phyloP scores from a whole-genome alignment of 176 grass and related monocot species.

The Luzula sylvatica region DNA sequence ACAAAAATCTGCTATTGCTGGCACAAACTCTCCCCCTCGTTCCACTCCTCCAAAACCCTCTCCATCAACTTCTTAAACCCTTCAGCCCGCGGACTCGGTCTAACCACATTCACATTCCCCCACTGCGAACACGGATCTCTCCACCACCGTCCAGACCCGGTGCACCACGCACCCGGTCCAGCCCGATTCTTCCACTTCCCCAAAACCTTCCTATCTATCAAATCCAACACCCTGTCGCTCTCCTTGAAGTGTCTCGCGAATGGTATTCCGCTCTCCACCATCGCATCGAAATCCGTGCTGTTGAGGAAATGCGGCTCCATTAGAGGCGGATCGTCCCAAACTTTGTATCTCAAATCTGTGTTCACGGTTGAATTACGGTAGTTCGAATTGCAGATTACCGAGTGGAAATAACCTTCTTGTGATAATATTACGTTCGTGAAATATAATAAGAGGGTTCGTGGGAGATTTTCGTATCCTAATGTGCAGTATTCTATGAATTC shows the following conservation, averaged over 20 bases:
- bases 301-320: conserved; percentile 79
- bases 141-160: conserved; percentile 55
- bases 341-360: conserved; percentile 53
- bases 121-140: conserved; percentile 81
- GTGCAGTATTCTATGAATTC: conserved; percentile 72
- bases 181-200: conserved; percentile 32
- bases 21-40: conserved; percentile 45
- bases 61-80: conserved; percentile 51
- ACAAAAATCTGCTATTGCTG: conserved; percentile 63
- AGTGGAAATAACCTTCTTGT: conserved; percentile 91
- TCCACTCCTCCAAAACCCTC: conserved; percentile 48
- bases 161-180: conserved; percentile 85
- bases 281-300: conserved; percentile 44
- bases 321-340: conserved; percentile 68
- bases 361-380: conserved; percentile 69
- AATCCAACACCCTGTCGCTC: conserved; percentile 48
- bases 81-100: conserved; percentile 49
- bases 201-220: conserved; percentile 71
- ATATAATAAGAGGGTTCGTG: conserved; percentile 79
- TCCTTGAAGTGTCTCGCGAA: conserved; percentile 73
- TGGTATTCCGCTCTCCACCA: conserved; percentile 49
- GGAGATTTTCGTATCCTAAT: conserved; percentile 85
- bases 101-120: conserved; percentile 74
- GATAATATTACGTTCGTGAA: conserved; percentile 84
- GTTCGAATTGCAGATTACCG: conserved; percentile 73